These are phyloP conservation scores for Fusarium proliferatum DNA, from an alignment of 2,329 filamentous ascomycete genomes.

Conservation along the genomic window DNA sequence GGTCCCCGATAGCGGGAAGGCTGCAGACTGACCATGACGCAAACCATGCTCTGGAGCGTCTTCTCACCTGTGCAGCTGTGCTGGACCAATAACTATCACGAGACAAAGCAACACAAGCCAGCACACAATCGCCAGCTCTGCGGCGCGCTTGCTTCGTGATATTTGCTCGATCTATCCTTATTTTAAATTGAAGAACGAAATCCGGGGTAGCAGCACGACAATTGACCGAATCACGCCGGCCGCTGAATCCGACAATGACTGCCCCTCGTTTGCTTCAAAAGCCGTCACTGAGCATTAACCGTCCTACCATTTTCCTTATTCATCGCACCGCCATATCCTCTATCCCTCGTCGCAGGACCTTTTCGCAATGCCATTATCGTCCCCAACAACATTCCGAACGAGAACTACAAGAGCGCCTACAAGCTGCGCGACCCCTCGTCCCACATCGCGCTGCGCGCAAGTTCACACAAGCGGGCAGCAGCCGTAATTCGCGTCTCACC, in stretches of 20 bases:
- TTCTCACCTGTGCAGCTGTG: not conserved
- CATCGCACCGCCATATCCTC: slow-evolving; percentile 8
- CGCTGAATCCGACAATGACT: slow-evolving; percentile 27
- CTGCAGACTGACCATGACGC: slow-evolving; percentile 23
- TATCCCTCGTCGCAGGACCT: slow-evolving; percentile 24
- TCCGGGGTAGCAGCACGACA: not conserved
- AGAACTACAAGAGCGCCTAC: slow-evolving; percentile 37
- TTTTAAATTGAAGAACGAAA: not conserved
- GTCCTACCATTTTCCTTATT: slow-evolving; percentile 7
- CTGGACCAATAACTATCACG: slow-evolving; percentile 20
- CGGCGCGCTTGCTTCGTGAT: not conserved
- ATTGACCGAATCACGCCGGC: not conserved
- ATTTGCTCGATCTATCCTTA: not conserved
- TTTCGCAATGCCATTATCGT: slow-evolving; percentile 39
- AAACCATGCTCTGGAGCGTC: slow-evolving; percentile 25
- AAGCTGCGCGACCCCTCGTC: slow-evolving; percentile 49
- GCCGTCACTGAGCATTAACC: not conserved
- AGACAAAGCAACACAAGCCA: slow-evolving; percentile 5
- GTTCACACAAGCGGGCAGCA: slow-evolving; percentile 44
- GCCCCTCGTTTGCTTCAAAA: slow-evolving; percentile 36
- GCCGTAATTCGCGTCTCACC: slow-evolving; percentile 51
- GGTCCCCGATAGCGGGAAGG: slow-evolving; percentile 6
- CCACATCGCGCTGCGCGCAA: slow-evolving; percentile 41
- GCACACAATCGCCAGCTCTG: not conserved
- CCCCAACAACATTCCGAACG: slow-evolving; percentile 36